Evolutionary conservation across 2,329 filamentous ascomycete genomes (phyloP), one percentile per base, ranked within the genome.

Genomic region (Davidsoniella virescens): DNA sequence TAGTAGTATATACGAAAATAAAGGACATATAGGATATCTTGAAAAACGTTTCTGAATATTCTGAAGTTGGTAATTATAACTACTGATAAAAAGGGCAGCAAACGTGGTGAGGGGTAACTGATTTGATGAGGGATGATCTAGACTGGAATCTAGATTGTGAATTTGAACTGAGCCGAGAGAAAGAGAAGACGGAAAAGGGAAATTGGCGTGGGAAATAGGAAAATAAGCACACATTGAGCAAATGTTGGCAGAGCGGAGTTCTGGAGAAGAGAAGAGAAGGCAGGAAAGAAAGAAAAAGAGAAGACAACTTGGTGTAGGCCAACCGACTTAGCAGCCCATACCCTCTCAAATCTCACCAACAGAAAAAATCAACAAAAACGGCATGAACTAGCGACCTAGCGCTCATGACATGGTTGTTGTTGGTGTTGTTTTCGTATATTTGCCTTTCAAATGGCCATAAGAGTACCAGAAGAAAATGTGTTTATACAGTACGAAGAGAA

Each of bases 61-160:
- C 9, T 33, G 2, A 9, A 9, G 29, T 33, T 10, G 29, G 29
- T 2, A 33, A 33, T 33, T 33, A 12, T 33, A 12, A 9, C 29
- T 33, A 33, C 29, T 20, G 41, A 43, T 23, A 43, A 43, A 20
- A 43, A 25, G 41, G 41, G 41, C 41, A 43, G 18, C 9, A 14
- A 20, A 12, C 18, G 41, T 43, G 18, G 14, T 43, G 41, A 20
- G 41, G 41, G 18, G 41, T 23, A 43, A 25, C 16, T 43, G 40
- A 49, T 25, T 23, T 23, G n/a, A 43, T 43, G 40, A 49, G 47
- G 40, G 26, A 43, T 49, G 16, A 18, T 43, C 6, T 43, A 23
- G 23, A 25, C 20, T 8, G n/a, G 46, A 41, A 29, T 29, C 29
- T 29, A 36, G 23, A 16, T 12, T 23, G 17, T 6, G 9, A 18